Evolutionary conservation across 352 stramenopile genomes (phyloP), one percentile per base, ranked within the genome.

Genomic region (Globisporangium middletonii): DNA sequence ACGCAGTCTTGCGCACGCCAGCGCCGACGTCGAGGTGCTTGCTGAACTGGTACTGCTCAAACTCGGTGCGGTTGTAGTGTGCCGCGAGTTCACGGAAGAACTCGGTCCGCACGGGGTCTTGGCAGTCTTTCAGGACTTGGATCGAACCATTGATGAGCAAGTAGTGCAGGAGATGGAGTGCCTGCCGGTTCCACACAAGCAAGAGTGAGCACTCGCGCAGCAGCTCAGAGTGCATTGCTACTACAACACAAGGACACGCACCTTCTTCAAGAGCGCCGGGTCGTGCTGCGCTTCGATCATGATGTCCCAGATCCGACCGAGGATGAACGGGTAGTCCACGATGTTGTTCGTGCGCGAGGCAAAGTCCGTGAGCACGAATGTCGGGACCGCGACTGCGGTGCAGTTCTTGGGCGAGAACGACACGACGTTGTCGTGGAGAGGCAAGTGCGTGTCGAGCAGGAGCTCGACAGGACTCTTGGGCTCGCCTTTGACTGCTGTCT

Each of bases 31-130:
- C 80, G 19, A 92, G 55, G 46, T 87, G 72, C 27, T 88, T 68
- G 45, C 80, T 89, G 67, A 84, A 90, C 42, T 79, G 60, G 65
- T 91, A 88, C 60, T 88, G 73, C 48, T 90, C 75, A 49, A 75
- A 87, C 63, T 92, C 78, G 58, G 71, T 69, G 26, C 80, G 83
- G 55, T 90, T 90, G 63, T 93, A 93, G 50, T 86, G 69, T 1
- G 67, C 50, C 2, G 68, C 64, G 9, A 89, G 50, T 23, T 75
- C 72, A 0, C 59, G 48, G 23, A 92, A 59, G 54, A 88, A 87
- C 4, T 68, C 71, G 11, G 68, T 64, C 5, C 69, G 73, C 47
- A 68, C 52, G n/a, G 59, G 51, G 12, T 82, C 69, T 37, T 77
- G 73, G 26, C 73, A 86, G 53, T 87, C 69, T 48, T 77, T 80